Evolutionary conservation across 108 stramenopile species (phyloP), one percentile per base, ranked within the genome.

Genomic region (Nitzschia palea): DNA sequence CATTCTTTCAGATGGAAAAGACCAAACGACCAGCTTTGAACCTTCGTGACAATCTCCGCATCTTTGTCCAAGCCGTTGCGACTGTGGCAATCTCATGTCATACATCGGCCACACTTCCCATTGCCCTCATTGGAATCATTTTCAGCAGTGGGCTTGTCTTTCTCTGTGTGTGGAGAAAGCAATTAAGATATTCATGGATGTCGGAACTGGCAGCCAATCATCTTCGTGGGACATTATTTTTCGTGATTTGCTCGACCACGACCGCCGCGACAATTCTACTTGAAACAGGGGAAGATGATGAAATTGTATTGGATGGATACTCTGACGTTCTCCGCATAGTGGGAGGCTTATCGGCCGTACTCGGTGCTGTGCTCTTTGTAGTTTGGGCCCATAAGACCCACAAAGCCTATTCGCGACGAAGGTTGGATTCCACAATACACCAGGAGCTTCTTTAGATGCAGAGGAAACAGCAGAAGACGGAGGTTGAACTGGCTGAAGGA

Each of bases 141-240:
- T 6, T 20, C 9, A 17, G 27, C 3, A 17, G 31, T 55, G 54
- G 4, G 3, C 25, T 55, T 4, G 5, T 55, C 8, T 32, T 32
- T 27, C 30, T 32, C 5, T 55, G 54, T 55, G 14, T 55, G 5
- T 55, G 54, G 54, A 5, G 5, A 30, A 55, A 30, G 54, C 54
- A 55, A 30, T n/a, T 55, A 5, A 55, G 30, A 9, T 55, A 55
- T 31, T 4, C 15, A 20, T 55, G 54, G 54, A 55, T 55, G 54
- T 55, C 54, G 10, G 17, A 32, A 5, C 5, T 55, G 54, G 30
- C 54, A n/a, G 12, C 4, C 26, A 4, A 29, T 5, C 30, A 55
- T 27, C 28, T 55, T 9, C 28, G 20, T 14, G 28, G 28, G 5
- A 55, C 54, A 3, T n/a, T 55, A 29, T 32, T 55, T 32, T 30